Evolutionary conservation across 495 filamentous ascomycete species (phyloP), one percentile per base, ranked within the genome.

Genomic region (Venustampulla echinocandica): DNA sequence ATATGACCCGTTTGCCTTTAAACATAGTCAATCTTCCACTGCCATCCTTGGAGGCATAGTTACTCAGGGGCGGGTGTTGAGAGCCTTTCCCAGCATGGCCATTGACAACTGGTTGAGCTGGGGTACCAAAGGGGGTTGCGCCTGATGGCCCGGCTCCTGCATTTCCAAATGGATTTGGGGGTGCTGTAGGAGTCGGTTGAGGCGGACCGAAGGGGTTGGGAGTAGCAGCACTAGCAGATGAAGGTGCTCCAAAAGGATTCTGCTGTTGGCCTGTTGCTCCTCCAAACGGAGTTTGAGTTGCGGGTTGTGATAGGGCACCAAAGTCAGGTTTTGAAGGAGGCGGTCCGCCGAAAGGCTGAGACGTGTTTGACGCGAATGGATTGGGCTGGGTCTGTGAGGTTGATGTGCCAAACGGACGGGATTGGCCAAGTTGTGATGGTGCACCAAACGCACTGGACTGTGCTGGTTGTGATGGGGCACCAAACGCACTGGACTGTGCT

Each of bases 1-100:
- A 61, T 0, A 48, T 25, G 1, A 61, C 58, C 22, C n/a, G 27
- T 39, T 47, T 49, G 10, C 54, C 55, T 28, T 61, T 61, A 37
- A 55, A 61, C 21, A 24, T 47, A 1, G 17, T 42, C 11, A 61
- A 25, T 7, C 25, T 43, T n/a, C 50, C 49, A 23, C 13, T 32
- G 20, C n/a, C 18, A 14, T 45, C 52, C 10, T 35, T 46, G 4
- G 55, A 35, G 24, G 14, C 42, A 25, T 61, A 61, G 10, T 32
- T 36, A 5, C 33, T 15, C n/a, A 50, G 9, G 35, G 25, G 7
- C 11, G 51, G 52, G 41, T 55, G 46, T n/a, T 28, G 7, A 10
- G 17, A n/a, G 9, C n/a, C n/a, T 7, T 6, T 35, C 6, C 6
- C 18, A 6, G 33, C 5, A 35, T 35, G 5, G 5, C 33, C n/a